These are phyloP conservation scores for Talaromyces islandicus DNA, from an alignment of 2,329 filamentous ascomycete genomes.

Conservation along the genomic window DNA sequence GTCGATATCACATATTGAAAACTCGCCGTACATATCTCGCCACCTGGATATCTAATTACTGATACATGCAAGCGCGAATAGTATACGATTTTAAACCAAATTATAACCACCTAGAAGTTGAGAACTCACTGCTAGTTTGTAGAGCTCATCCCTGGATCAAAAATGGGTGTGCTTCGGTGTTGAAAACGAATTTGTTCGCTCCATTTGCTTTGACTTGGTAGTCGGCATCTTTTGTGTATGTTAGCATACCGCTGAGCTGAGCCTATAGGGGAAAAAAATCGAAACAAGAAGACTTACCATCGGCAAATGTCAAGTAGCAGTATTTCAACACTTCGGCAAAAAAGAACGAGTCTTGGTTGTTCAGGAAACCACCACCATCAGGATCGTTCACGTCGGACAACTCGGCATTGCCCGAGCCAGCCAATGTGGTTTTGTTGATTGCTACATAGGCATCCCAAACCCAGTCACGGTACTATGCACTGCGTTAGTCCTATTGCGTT, in stretches of 20 bases:
- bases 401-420: constrained; percentile 60
- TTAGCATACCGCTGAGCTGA: not conserved
- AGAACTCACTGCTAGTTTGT: not conserved
- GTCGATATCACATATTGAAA: not conserved
- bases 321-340: constrained; percentile 88
- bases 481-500: not conserved
- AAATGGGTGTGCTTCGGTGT: constrained; percentile 60
- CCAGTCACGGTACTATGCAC: constrained; percentile 64
- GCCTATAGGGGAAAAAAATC: not conserved
- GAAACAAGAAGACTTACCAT: constrained; percentile 17
- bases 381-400: constrained; percentile 59
- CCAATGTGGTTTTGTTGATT: constrained; percentile 59
- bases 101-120: not conserved
- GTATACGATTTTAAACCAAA: not conserved
- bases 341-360: constrained; percentile 82
- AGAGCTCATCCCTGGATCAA: constrained; percentile 27
- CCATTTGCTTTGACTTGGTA: constrained; percentile 49
- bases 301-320: constrained; percentile 62
- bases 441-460: constrained; percentile 71
- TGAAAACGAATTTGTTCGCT: constrained; percentile 54
- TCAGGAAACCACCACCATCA: constrained; percentile 54
- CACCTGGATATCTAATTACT: too few relatives aligned
- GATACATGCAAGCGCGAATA: too few relatives aligned
- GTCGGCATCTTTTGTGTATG: constrained; percentile 44
- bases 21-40: too few relatives aligned